Evolutionary conservation across 768 basidiomycete genomes (phyloP).

Genomic region (Boletus rex-veris): DNA sequence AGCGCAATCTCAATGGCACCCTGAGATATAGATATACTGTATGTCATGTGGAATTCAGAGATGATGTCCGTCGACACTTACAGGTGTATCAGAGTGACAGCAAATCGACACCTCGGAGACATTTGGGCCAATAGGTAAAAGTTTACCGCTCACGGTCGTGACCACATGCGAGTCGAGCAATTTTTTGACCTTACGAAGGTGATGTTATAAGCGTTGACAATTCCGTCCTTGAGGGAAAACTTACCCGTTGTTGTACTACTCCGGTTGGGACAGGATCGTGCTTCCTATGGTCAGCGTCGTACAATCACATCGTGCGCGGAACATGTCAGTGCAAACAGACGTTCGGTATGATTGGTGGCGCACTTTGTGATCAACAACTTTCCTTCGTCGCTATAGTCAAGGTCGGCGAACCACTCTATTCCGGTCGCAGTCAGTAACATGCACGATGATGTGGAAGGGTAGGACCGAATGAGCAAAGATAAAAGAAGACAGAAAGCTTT

Average conservation of each 20-base stretch:
- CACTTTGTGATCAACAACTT: slow-evolving; percentile 60
- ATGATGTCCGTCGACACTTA: slow-evolving; percentile 27
- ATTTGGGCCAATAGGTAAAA: slow-evolving; percentile 41
- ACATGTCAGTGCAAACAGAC: background rate
- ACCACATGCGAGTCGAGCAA: slow-evolving; percentile 43
- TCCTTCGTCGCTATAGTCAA: slow-evolving; percentile 56
- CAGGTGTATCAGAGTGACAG: slow-evolving; percentile 63
- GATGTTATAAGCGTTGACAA: background rate
- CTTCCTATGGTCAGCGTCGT: slow-evolving; percentile 35
- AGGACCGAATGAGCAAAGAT: background rate
- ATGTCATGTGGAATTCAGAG: background rate
- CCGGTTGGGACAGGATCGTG: slow-evolving; percentile 46
- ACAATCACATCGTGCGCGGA: background rate
- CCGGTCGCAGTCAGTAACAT: background rate
- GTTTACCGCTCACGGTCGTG: slow-evolving; percentile 44
- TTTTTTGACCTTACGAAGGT: slow-evolving; percentile 37
- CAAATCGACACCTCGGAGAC: slow-evolving; percentile 57
- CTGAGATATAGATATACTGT: slow-evolving; percentile 24
- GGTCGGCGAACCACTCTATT: slow-evolving; percentile 64
- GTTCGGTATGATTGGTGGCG: background rate
- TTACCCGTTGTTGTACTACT: slow-evolving; percentile 43
- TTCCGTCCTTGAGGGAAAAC: background rate
- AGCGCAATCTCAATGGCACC: slow-evolving; percentile 51
- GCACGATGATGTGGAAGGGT: background rate
- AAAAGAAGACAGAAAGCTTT: background rate